Base-by-base conservation (phyloP, 2,329 filamentous ascomycete genomes). In the Scleromitrula shiraiana region DNA sequence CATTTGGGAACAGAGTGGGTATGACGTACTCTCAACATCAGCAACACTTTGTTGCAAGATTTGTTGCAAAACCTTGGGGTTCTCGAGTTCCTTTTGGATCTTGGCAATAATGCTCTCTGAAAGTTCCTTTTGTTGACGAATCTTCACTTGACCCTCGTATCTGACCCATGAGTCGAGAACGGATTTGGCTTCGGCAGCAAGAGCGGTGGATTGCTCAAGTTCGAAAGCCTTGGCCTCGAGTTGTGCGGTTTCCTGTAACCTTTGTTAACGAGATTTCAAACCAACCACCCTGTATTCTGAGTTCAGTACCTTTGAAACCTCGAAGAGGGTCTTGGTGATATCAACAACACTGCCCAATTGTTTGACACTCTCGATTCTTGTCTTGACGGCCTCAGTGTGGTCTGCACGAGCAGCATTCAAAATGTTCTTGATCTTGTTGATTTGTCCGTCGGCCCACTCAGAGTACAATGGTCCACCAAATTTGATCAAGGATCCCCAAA, bases 131-230 rank as follows among this genome's bases (percentile, higher is more conserved):
- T 98, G 93, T 78, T 98, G 89, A 70, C 93, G 85, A 77, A 91
- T 85, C 86, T 97, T 98, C 67, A 98, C 90, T 78, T 97, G 93
- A 63, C 86, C 76, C 77, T 98, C 93, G 72, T 98, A 98, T 68
- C 93, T 86, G 57, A 97, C 90, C 94, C 93, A 98, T 50, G 89
- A 96, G 70, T 98, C 93, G 58, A 98, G 83, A 51, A 97, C 93
- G 53, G 78, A 65, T 84, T 96, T 98, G 66, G 91, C 91, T 79
- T 98, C 93, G 56, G 81, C 76, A 51, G 89, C 89, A 59, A 98
- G 77, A 62, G 89, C 86, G 53, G 91, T 96, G 76, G 83, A 84
- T 76, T 98, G 93, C 80, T 97, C 89, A 60, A 97, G 82, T 80
- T 97, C 89, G 73, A 85, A 98, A 58, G 89, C 90, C 80, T 97